These are phyloP conservation scores for Holtermannia corniformis DNA, from an alignment of 768 basidiomycete species.

Conservation along the genomic window DNA sequence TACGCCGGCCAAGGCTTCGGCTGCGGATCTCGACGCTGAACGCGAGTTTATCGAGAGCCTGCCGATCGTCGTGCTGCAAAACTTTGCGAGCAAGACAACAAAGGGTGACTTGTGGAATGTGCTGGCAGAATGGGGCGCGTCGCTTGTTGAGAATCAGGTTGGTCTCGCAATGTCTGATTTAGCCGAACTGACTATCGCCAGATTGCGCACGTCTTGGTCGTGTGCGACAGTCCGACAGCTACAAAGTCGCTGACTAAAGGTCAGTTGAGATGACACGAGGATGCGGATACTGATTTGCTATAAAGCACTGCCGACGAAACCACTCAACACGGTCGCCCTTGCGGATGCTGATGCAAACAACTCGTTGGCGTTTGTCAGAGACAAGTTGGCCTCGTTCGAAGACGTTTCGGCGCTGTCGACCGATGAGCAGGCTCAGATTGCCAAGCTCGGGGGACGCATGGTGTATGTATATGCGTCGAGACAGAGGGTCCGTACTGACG, in stretches of 20 bases:
- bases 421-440: slow-evolving; percentile 54
- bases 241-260: slow-evolving; percentile 75
- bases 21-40: slow-evolving; percentile 30
- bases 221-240: slow-evolving; percentile 83
- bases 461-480: slow-evolving; percentile 42
- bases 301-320: slow-evolving; percentile 73
- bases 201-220: slow-evolving; percentile 84
- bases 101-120: slow-evolving; percentile 65
- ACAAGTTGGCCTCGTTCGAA: slow-evolving; percentile 54
- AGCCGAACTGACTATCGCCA: slow-evolving; percentile 29
- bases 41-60: slow-evolving; percentile 51
- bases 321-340: slow-evolving; percentile 65
- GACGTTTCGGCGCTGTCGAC: slow-evolving; percentile 46
- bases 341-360: slow-evolving; percentile 76
- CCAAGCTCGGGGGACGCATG: slow-evolving; percentile 77
- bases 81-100: slow-evolving; percentile 56
- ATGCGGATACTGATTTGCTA: background rate
- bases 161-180: background rate
- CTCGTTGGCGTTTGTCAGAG: slow-evolving; percentile 68
- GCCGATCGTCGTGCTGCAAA: slow-evolving; percentile 78
- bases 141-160: slow-evolving; percentile 70
- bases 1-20: slow-evolving; percentile 4
- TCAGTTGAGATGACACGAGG: slow-evolving; percentile 27
- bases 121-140: slow-evolving; percentile 75
- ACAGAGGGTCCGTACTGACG: no score